phyloP scores from a whole-genome alignment of 129 eudicot genomes.

The Flaveria bidentis region DNA sequence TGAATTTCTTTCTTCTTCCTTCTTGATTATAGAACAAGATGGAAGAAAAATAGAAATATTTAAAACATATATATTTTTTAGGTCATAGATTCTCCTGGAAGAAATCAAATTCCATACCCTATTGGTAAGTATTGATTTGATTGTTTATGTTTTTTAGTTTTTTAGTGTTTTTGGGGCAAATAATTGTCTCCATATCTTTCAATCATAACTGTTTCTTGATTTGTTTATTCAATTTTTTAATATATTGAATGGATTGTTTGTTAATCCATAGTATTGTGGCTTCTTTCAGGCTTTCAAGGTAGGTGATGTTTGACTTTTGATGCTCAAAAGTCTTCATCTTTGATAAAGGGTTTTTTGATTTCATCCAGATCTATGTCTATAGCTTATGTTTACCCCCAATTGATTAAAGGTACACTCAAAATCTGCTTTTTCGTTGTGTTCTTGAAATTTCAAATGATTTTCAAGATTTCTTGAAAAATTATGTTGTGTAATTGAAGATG shows the following conservation, averaged over 20 bases:
- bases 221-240: constrained; percentile 8
- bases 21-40: too few species aligned
- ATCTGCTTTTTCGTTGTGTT: constrained; percentile 26
- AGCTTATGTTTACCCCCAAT: background rate
- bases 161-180: constrained; percentile 29
- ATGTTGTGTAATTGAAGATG: constrained; percentile 1
- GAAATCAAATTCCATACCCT: constrained; percentile 29
- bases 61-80: background rate
- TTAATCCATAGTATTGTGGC: constrained; percentile 11
- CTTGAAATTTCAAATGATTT: constrained; percentile 20
- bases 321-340: constrained; percentile 19
- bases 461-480: constrained; percentile 15
- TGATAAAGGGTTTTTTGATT: constrained; percentile 16
- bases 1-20: background rate
- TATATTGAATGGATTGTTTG: constrained; percentile 14
- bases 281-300: constrained; percentile 32
- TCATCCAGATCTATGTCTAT: constrained; percentile 20
- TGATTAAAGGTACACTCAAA: constrained; percentile 23
- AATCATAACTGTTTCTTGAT: constrained; percentile 32
- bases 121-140: constrained; percentile 33
- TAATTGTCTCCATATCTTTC: constrained; percentile 31
- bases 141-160: constrained; percentile 24
- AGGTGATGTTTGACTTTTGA: constrained; percentile 43
- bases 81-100: constrained; percentile 31
- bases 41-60: background rate